These are phyloP conservation scores for Acanthamoeba castellanii DNA, from an alignment of 208 protist species.

Conservation along the genomic window DNA sequence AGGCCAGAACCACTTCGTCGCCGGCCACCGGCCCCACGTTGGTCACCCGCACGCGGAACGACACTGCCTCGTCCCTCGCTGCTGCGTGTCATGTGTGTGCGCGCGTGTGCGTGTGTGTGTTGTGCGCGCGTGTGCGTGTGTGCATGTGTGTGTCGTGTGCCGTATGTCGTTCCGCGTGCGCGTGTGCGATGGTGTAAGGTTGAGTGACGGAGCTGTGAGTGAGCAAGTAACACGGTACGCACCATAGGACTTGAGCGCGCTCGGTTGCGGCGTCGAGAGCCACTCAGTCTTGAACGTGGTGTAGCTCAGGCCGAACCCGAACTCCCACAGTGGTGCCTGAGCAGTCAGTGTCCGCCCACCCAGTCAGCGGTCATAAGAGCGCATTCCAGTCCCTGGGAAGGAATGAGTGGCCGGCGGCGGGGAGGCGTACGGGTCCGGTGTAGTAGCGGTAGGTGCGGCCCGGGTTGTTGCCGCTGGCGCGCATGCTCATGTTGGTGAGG, in stretches of 20 bases:
- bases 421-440: constrained; percentile 30
- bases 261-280: neutral
- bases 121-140: neutral
- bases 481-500: constrained; percentile 77
- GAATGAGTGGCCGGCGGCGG: neutral
- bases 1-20: constrained; percentile 75
- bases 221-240: neutral
- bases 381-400: neutral
- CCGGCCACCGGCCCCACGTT: constrained; percentile 73
- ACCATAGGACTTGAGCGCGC: neutral
- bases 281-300: constrained; percentile 73
- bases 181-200: neutral
- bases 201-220: neutral
- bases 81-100: too few relatives aligned
- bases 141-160: neutral
- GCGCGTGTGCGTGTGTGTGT: neutral
- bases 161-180: neutral
- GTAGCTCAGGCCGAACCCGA: constrained; percentile 80
- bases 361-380: neutral
- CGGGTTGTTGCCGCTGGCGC: constrained; percentile 16
- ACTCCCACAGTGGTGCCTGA: constrained; percentile 58
- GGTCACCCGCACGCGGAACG: constrained; percentile 70
- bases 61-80: neutral
- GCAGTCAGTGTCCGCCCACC: too few relatives aligned
- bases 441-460: constrained; percentile 82